A percentile compares a stretch with the other conserved stretches of the same genome.
phyloP scores from a whole-genome alignment of 2,329 filamentous ascomycete species.

The Colletotrichum sp. region DNA sequence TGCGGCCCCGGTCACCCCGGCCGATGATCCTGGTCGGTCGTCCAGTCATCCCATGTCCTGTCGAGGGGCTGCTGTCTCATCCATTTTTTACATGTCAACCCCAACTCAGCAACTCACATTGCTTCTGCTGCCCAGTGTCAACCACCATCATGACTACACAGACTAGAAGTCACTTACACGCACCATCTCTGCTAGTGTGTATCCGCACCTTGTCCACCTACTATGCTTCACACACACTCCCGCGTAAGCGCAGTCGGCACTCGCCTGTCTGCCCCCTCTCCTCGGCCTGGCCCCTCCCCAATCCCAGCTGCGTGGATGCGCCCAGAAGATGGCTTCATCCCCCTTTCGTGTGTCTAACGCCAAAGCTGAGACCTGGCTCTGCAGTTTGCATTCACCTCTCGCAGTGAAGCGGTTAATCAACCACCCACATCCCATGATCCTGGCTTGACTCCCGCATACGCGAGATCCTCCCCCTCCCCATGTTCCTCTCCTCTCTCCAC shows the following conservation, averaged over 20 bases:
- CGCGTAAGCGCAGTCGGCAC: slow-evolving; percentile 11
- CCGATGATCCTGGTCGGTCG: not conserved
- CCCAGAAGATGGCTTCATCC: not conserved
- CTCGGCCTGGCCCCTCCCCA: not conserved
- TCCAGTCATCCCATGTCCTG: not conserved
- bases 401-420: not conserved
- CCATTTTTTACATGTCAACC: not conserved
- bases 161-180: not conserved
- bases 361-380: not conserved
- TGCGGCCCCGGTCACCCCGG: not conserved
- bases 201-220: not conserved
- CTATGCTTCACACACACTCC: not conserved
- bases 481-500: slow-evolving; percentile 5
- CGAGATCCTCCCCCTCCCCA: slow-evolving; percentile 9
- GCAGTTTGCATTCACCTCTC: not conserved
- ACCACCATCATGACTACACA: not conserved
- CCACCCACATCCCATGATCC: slow-evolving; percentile 3
- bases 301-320: not conserved
- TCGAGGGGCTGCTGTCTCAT: slow-evolving; percentile 8
- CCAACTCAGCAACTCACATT: not conserved
- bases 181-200: not conserved
- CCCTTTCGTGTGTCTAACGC: not conserved
- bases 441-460: slow-evolving; percentile 16
- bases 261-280: not conserved
- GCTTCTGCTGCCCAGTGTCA: not conserved